These are phyloP conservation scores for Coniferiporia weirii DNA, from an alignment of 1,284 basidiomycete species.

Conservation along the genomic window DNA sequence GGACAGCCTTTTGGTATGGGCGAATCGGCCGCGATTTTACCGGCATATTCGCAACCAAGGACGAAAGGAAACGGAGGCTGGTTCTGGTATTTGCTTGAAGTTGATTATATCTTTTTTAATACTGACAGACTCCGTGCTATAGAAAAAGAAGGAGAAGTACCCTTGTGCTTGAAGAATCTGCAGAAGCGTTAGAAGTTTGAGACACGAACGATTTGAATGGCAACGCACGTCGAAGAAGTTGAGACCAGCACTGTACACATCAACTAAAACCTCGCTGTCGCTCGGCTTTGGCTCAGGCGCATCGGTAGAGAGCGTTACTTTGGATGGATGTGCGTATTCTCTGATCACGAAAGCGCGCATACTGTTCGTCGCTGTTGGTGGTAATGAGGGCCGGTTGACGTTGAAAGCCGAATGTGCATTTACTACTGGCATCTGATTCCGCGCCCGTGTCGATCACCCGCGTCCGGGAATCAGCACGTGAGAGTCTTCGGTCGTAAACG, in stretches of 20 bases:
- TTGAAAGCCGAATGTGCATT: background rate
- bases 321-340: conserved; percentile 69
- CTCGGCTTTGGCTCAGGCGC: conserved; percentile 55
- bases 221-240: conserved; percentile 74
- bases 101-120: background rate
- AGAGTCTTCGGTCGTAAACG: too few species aligned
- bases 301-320: conserved; percentile 53
- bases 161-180: conserved; percentile 84
- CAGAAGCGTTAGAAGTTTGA: background rate
- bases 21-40: conserved; percentile 66
- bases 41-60: conserved; percentile 84
- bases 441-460: too few species aligned
- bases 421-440: background rate
- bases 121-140: background rate
- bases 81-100: conserved; percentile 62
- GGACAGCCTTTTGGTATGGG: conserved; percentile 81
- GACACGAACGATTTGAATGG: background rate
- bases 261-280: conserved; percentile 68
- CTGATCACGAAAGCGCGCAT: conserved; percentile 82
- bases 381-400: background rate
- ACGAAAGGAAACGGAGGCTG: conserved; percentile 82
- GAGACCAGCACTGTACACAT: conserved; percentile 72
- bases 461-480: too few species aligned
- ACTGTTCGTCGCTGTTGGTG: conserved; percentile 5
- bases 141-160: background rate